Evolutionary conservation across 192 early-diverging fungal genomes (phyloP), one percentile per base, ranked within the genome.

Genomic region (Podila minutissima): DNA sequence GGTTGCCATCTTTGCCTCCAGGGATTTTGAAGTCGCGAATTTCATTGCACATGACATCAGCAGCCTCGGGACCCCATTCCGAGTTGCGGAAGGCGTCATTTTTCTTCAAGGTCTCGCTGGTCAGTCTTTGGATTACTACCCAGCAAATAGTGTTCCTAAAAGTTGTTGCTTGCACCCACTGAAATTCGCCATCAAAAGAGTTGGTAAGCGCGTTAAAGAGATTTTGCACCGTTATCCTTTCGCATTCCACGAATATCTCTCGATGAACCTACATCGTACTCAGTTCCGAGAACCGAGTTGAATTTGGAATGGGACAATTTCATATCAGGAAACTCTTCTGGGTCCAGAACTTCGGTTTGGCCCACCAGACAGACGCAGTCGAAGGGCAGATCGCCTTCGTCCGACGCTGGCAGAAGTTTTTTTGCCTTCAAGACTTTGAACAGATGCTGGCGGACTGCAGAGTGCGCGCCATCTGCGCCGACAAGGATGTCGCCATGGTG

Each of bases 401-500:
- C 70, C 0, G 31, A 12, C 2, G 13, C 3, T 1, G 62, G 62
- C 10, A 72, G n/a, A 1, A 51, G 26, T 0, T 37, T 37, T 22
- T 72, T 33, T 26, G 19, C 50, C 29, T 64, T 26, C 0, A 72
- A 22, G 0, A 22, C 12, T 15, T 64, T 37, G 50, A 46, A 72
- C 9, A 72, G 37, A 26, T 13, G 33, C 35, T 72, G 70, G 7
- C 70, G 70, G 4, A 72, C 62, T 10, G 33, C 50, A 0, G 41
- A 51, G 37, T 72, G 46, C 1, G 69, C 69, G 17, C 68, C 68
- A 20, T 62, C 59, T 28, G 68, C 68, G 7, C 59, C 68, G 0
- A 72, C 62, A 3, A 72, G 70, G 20, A 72, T 72, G 19, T 65
- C 70, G 13, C 70, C 70, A 17, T 50, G 64, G 29, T 49, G 9